Percentiles rank a stretch among this genome's conserved stretches.
phyloP scores from a whole-genome alignment of 2,329 filamentous ascomycete species.

The Endocalyx cinctus region DNA sequence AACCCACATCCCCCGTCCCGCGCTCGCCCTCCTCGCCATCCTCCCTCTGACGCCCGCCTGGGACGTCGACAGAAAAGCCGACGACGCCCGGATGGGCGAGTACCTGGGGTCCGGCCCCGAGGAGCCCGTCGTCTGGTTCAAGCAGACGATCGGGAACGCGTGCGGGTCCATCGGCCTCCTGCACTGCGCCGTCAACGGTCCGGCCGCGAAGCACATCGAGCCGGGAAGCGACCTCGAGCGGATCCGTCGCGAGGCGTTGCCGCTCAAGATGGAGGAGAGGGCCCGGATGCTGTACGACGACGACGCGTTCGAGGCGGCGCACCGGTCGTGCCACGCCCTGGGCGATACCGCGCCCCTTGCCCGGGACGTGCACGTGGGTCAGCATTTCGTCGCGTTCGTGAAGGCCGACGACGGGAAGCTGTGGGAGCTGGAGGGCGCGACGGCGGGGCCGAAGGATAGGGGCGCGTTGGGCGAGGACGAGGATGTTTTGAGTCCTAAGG shows the following conservation, averaged over 20 bases:
- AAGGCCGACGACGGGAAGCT: constrained; percentile 61
- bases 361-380: constrained; percentile 57
- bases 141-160: constrained; percentile 78
- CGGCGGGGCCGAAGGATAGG: constrained; percentile 69
- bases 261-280: constrained; percentile 54
- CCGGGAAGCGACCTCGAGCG: constrained; percentile 50
- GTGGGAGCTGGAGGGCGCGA: constrained; percentile 75
- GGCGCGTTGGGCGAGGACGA: constrained; percentile 50
- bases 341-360: constrained; percentile 59
- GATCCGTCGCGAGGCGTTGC: constrained; percentile 58
- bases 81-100: constrained; percentile 13
- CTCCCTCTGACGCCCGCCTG: constrained; percentile 57
- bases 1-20: constrained; percentile 70
- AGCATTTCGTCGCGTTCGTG: constrained; percentile 81
- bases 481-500: constrained; percentile 62
- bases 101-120: constrained; percentile 35
- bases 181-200: constrained; percentile 69
- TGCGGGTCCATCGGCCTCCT: constrained; percentile 77
- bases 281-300: constrained; percentile 70
- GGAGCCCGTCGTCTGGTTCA: constrained; percentile 76
- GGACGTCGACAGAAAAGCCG: constrained; percentile 33
- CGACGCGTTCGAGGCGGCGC: constrained; percentile 65
- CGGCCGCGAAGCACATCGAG: constrained; percentile 45
- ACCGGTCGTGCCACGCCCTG: constrained; percentile 61
- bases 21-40: constrained; percentile 73